Conservation (phyloP, 1,284 basidiomycete species). For the Melampsora abietis-canadensis region DNA sequence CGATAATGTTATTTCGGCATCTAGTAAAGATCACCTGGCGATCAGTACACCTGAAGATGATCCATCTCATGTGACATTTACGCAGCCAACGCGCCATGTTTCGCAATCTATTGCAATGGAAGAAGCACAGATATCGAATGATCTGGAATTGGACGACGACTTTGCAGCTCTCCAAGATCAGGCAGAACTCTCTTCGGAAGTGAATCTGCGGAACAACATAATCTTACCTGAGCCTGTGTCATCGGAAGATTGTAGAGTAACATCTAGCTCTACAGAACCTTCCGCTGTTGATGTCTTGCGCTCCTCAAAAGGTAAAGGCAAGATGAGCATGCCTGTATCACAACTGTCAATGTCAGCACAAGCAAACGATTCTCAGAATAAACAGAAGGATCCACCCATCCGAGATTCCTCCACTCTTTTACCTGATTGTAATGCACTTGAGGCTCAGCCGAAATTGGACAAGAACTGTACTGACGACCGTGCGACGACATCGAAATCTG, state of each 20-base stretch:
- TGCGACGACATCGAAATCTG: neutral
- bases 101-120: neutral
- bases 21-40: neutral
- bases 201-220: neutral
- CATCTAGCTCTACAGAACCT: neutral
- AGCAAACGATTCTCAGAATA: too few relatives aligned
- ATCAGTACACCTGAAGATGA: too few relatives aligned
- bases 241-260: neutral
- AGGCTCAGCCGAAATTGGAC: too few relatives aligned
- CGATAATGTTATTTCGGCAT: too few relatives aligned
- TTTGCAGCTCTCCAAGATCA: neutral
- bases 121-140: slow-evolving; percentile 3
- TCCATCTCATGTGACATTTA: neutral
- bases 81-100: neutral
- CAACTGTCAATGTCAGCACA: too few relatives aligned
- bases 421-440: too few relatives aligned
- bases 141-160: slow-evolving; percentile 36
- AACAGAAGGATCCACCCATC: too few relatives aligned
- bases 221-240: neutral
- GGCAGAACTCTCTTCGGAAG: neutral
- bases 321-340: too few relatives aligned
- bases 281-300: neutral
- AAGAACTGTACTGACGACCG: neutral
- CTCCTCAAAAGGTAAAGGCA: neutral
- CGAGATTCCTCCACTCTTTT: too few relatives aligned